Conservation (phyloP, 2,329 filamentous ascomycete genomes). For the Neonectria neomacrospora region DNA sequence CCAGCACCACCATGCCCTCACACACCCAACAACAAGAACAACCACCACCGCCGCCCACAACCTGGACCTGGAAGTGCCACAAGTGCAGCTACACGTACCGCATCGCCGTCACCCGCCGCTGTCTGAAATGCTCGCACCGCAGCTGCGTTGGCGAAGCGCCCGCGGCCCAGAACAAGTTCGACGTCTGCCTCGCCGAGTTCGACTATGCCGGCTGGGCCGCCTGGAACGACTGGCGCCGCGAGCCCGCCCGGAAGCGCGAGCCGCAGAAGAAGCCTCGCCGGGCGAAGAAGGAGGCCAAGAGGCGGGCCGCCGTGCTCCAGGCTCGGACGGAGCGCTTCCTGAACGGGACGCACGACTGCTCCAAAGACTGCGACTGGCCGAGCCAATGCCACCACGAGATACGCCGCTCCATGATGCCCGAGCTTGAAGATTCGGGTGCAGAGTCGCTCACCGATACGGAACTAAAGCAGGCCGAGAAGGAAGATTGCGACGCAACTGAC, state of each 20-base stretch:
- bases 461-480: background rate
- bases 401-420: background rate
- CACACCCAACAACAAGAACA: background rate
- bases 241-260: background rate
- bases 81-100: conserved; percentile 43
- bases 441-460: background rate
- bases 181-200: conserved; percentile 44
- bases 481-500: conserved; percentile 6
- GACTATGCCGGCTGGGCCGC: conserved; percentile 49
- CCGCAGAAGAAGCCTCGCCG: background rate
- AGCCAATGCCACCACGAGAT: conserved; percentile 35
- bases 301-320: background rate
- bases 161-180: background rate
- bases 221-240: conserved; percentile 47
- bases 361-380: conserved; percentile 40
- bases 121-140: conserved; percentile 53
- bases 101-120: conserved; percentile 49
- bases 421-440: background rate
- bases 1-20: conserved; percentile 1
- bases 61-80: conserved; percentile 51
- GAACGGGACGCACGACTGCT: conserved; percentile 31
- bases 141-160: conserved; percentile 45
- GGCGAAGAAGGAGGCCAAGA: background rate
- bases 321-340: conserved; percentile 20
- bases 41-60: conserved; percentile 11